Evolutionary conservation across 129 eudicot genomes (phyloP), one percentile per base, ranked within the genome.

Genomic region (Saussurea involucrata): DNA sequence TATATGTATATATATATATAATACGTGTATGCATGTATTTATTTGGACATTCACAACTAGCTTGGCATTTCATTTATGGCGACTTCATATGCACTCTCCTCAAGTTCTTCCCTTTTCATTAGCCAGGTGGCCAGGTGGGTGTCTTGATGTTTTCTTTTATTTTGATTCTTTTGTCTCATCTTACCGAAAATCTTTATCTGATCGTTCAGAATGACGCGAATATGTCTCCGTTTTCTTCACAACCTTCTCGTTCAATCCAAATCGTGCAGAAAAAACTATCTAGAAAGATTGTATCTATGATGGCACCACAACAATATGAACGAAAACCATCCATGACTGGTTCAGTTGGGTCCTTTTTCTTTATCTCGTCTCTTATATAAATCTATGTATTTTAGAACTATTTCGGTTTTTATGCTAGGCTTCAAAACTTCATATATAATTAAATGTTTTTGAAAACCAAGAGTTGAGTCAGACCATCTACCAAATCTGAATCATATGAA

Each of bases 261-360:
- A 78, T 55, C 34, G 21, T 78, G 49, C 86, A 78, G 75, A 86
- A 75, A 49, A 84, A 78, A 77, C 31, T 73, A 42, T 69, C 84
- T 57, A 76, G 33, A 63, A 86, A 77, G 75, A 78, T 89, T 24
- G 87, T 83, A 11, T 89, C 89, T 9, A 94, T 88, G 61, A 86
- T 92, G 96, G 79, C 98, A 20, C 91, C 98, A 2, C 90, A 84
- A 10, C 91, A 90, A 73, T 78, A 91, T 27, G 94, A 85, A 67
- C 82, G 98, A 44, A 86, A 70, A 53, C 98, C 98, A 46, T 81
- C 98, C 22, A 80, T 94, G 32, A 88, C 98, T 66, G 98, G 98
- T 66, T 87, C 96, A 82, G 98, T 91, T 77, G 78, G 79, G 81
- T 76, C 66, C 66, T 13, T 69, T 77, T 69, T 49, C 40, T 53